phyloP scores from a whole-genome alignment of 2,329 filamentous ascomycete genomes.

The Geoglossum cookeanum region DNA sequence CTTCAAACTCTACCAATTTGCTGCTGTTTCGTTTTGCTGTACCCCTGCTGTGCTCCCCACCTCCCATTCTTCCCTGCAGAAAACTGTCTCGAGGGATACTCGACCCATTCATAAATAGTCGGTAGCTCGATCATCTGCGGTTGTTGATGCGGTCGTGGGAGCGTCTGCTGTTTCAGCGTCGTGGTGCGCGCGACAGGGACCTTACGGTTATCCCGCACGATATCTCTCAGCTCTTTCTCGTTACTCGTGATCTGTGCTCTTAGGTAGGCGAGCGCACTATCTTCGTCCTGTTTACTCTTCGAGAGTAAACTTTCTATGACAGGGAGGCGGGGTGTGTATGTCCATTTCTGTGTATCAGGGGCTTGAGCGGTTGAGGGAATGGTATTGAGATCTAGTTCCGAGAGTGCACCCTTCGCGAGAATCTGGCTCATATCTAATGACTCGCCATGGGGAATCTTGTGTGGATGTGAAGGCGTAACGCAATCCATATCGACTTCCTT shows the following conservation, averaged over 20 bases:
- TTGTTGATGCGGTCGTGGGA: not conserved
- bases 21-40: too few relatives aligned
- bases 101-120: not conserved
- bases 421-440: slow-evolving; percentile 67
- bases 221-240: slow-evolving; percentile 53
- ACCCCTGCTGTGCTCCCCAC: not conserved
- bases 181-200: not conserved
- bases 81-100: not conserved
- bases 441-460: slow-evolving; percentile 66
- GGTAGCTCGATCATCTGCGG: slow-evolving; percentile 4
- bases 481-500: slow-evolving; percentile 99
- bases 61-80: not conserved
- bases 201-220: slow-evolving; percentile 38
- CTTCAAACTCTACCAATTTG: not conserved
- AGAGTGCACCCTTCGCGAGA: slow-evolving; percentile 49
- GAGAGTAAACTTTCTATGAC: slow-evolving; percentile 52
- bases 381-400: slow-evolving; percentile 47
- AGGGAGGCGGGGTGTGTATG: slow-evolving; percentile 51
- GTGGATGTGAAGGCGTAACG: slow-evolving; percentile 68
- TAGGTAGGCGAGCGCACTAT: slow-evolving; percentile 41
- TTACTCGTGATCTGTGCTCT: slow-evolving; percentile 64
- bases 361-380: slow-evolving; percentile 29
- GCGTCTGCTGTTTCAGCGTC: not conserved
- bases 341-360: slow-evolving; percentile 41
- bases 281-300: slow-evolving; percentile 22